Percentiles rank a stretch among this genome's conserved stretches.
phyloP scores from a whole-genome alignment of 345 rosid species.

The Syzygium jambos region DNA sequence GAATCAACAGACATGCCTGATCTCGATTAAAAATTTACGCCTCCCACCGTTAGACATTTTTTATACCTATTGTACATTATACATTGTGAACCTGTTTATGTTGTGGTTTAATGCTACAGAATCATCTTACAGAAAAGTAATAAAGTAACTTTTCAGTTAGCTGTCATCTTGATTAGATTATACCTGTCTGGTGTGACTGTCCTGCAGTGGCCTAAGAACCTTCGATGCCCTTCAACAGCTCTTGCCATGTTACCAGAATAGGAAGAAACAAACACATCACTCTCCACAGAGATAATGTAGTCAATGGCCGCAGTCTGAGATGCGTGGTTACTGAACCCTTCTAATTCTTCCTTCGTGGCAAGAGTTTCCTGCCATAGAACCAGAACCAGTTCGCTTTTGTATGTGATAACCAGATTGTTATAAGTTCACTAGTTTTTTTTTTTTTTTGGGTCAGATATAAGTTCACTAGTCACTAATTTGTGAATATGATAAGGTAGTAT shows the following conservation, averaged over 20 bases:
- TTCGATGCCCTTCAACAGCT: constrained; percentile 95
- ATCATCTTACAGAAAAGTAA: not conserved
- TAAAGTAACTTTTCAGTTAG: not conserved
- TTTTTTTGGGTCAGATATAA: not conserved
- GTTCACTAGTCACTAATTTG: not conserved
- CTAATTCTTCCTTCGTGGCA: constrained; percentile 50
- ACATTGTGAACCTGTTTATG: not conserved
- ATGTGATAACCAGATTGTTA: not conserved
- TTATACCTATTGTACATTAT: not conserved
- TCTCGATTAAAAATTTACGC: not conserved
- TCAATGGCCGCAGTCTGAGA: constrained; percentile 91
- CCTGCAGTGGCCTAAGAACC: constrained; percentile 82
- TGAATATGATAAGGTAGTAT: not conserved
- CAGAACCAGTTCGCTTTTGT: not conserved
- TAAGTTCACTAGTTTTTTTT: not conserved
- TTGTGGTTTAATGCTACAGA: not conserved
- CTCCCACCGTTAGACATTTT: not conserved
- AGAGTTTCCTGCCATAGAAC: constrained; percentile 48
- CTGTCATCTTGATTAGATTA: not conserved
- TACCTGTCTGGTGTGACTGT: constrained; percentile 89
- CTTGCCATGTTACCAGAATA: constrained; percentile 98
- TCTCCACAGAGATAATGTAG: constrained; percentile 78
- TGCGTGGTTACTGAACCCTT: constrained; percentile 53
- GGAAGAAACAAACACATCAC: constrained; percentile 83
- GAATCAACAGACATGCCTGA: not conserved